phyloP scores from a whole-genome alignment of 768 basidiomycete species.

The Suillus subalutaceus region DNA sequence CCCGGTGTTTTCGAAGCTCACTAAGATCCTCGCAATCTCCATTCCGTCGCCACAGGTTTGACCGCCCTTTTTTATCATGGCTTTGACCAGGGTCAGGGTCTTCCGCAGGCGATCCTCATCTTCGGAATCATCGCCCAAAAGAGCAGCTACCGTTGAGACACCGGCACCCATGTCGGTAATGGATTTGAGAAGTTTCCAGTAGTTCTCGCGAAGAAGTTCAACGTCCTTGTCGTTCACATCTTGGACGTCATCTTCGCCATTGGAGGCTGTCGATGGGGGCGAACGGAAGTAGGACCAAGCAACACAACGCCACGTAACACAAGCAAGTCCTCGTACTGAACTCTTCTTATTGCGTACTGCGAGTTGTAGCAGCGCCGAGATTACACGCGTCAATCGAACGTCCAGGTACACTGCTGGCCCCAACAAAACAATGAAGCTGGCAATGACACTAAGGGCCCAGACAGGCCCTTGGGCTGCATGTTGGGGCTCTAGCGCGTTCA shows the following conservation, averaged over 20 bases:
- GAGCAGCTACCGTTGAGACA: slow-evolving; percentile 54
- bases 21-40: slow-evolving; percentile 48
- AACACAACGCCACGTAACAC: slow-evolving; percentile 66
- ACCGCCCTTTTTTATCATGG: slow-evolving; percentile 60
- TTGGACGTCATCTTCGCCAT: slow-evolving; percentile 26
- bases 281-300: slow-evolving; percentile 71
- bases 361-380: slow-evolving; percentile 53
- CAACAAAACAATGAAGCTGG: slow-evolving; percentile 66
- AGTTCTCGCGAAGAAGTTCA: slow-evolving; percentile 34
- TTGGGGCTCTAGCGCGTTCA: slow-evolving; percentile 54
- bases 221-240: slow-evolving; percentile 29
- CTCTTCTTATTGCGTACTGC: slow-evolving; percentile 66
- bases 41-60: slow-evolving; percentile 57
- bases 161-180: slow-evolving; percentile 65
- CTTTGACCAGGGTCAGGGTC: slow-evolving; percentile 51
- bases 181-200: slow-evolving; percentile 52
- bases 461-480: slow-evolving; percentile 76
- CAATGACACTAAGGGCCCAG: slow-evolving; percentile 73
- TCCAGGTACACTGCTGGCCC: slow-evolving; percentile 55
- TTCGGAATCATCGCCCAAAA: slow-evolving; percentile 45
- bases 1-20: slow-evolving; percentile 34
- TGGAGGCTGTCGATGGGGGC: slow-evolving; percentile 29
- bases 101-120: slow-evolving; percentile 47
- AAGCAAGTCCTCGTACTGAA: slow-evolving; percentile 61
- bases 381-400: slow-evolving; percentile 43